Conservation (phyloP, 495 filamentous ascomycete species). For the Glonium stellatum region DNA sequence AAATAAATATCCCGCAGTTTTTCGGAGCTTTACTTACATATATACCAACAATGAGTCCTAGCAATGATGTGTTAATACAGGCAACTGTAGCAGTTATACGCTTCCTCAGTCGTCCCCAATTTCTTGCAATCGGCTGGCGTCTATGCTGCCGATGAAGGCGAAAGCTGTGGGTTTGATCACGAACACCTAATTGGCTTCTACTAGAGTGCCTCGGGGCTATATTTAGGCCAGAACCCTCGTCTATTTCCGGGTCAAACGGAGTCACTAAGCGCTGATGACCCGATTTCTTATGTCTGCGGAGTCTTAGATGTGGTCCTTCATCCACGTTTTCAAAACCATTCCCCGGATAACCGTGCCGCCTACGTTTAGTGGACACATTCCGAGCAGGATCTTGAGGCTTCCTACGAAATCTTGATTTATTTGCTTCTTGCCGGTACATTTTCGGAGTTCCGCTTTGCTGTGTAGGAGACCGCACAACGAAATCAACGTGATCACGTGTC, state of each 20-base stretch:
- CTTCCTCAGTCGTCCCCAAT: conserved; percentile 60
- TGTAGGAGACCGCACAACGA: conserved; percentile 14
- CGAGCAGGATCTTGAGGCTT: too few species aligned
- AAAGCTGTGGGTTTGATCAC: conserved; percentile 20
- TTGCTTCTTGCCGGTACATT: too few species aligned
- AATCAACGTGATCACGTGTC: conserved; percentile 14
- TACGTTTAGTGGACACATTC: neutral
- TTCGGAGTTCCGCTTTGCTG: neutral
- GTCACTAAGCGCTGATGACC: neutral
- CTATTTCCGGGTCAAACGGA: neutral
- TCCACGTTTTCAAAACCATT: neutral
- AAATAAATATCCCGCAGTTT: conserved; percentile 6
- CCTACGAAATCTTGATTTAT: too few species aligned
- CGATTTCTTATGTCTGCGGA: neutral
- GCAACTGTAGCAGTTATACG: conserved; percentile 57
- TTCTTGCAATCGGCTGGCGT: conserved; percentile 46
- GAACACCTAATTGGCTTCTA: conserved; percentile 7
- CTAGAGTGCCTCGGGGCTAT: neutral
- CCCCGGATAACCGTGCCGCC: neutral
- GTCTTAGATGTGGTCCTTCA: neutral
- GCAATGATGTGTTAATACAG: conserved; percentile 61
- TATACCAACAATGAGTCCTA: conserved; percentile 64
- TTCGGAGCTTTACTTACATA: conserved; percentile 43
- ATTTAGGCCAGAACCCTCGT: neutral
- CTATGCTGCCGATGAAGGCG: conserved; percentile 22